Evolutionary conservation across 2,329 filamentous ascomycete species (phyloP).

Genomic region (Xylariaceae sp.): DNA sequence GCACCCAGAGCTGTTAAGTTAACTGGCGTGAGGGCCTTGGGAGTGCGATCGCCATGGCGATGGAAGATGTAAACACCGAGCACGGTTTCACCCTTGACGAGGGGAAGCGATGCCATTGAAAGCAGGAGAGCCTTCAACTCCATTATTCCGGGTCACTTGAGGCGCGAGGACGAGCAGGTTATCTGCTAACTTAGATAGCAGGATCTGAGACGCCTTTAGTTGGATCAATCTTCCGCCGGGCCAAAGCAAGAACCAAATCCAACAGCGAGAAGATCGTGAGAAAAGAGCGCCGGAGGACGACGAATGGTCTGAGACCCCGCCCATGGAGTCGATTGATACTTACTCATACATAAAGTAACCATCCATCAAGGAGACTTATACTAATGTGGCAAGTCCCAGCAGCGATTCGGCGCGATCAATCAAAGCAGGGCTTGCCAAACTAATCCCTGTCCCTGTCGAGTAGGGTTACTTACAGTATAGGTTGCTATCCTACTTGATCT

Average conservation of each 20-base stretch:
- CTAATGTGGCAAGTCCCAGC: neutral
- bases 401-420: neutral
- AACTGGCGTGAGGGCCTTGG: conserved; percentile 73
- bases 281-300: neutral
- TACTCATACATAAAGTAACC: neutral
- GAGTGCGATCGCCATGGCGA: conserved; percentile 85
- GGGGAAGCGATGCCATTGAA: conserved; percentile 43
- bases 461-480: neutral
- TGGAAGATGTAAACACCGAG: conserved; percentile 86
- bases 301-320: neutral
- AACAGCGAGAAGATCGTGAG: neutral
- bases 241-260: neutral
- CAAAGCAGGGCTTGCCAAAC: neutral
- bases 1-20: conserved; percentile 80
- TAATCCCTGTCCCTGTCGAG: neutral
- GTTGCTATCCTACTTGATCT: neutral
- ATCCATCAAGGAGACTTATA: neutral
- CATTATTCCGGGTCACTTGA: conserved; percentile 35
- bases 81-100: conserved; percentile 62
- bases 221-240: neutral
- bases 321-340: neutral
- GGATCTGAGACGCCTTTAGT: neutral
- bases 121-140: conserved; percentile 45
- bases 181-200: neutral
- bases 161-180: neutral